These are phyloP conservation scores for Hepatocystis sp. DNA, from an alignment of 169 alveolate genomes.

Conservation along the genomic window DNA sequence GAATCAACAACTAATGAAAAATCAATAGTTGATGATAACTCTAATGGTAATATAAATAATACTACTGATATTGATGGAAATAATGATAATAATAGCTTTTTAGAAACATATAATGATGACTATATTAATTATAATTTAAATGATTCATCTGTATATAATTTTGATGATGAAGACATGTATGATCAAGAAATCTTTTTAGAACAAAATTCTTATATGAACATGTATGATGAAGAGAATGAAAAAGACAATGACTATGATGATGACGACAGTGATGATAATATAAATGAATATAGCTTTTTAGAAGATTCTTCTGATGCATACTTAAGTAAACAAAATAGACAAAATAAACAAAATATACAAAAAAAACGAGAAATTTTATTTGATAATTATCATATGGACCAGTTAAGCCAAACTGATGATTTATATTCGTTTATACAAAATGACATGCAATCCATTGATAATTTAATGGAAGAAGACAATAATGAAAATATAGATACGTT, in stretches of 20 bases:
- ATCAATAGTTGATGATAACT: background rate
- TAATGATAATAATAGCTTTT: conserved; percentile 30
- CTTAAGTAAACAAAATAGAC: background rate
- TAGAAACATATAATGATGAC: conserved; percentile 2
- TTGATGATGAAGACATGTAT: background rate
- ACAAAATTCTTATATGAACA: conserved; percentile 5
- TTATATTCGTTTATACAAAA: conserved; percentile 39
- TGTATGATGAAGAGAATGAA: conserved; percentile 1
- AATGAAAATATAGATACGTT: conserved; percentile 23
- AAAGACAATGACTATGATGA: background rate
- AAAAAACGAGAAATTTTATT: background rate
- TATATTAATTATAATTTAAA: conserved; percentile 1
- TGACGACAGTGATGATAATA: too few species aligned
- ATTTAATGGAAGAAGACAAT: conserved; percentile 21
- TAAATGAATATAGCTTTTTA: conserved; percentile 28
- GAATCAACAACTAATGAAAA: conserved; percentile 1
- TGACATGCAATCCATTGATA: conserved; percentile 12
- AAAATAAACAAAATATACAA: background rate
- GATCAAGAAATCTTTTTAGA: conserved; percentile 37
- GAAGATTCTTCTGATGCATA: conserved; percentile 1
- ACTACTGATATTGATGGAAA: background rate
- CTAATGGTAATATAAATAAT: background rate
- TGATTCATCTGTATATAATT: conserved; percentile 7
- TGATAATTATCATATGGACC: conserved; percentile 35
- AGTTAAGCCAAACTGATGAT: conserved; percentile 1